Conservation (phyloP, 768 basidiomycete species). For the Lyophyllum shimeji region DNA sequence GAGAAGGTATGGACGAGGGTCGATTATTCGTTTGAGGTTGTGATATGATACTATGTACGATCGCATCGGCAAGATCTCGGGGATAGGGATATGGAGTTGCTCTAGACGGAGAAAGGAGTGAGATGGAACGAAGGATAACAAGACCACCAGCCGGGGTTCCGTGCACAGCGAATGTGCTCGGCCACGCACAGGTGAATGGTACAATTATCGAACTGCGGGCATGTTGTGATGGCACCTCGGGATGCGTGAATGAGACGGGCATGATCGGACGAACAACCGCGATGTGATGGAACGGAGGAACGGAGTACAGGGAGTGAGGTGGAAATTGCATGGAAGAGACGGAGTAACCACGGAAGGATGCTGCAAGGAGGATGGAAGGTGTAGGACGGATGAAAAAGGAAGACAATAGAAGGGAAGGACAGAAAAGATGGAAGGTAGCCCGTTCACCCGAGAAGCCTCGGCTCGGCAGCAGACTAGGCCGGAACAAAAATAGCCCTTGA, state of each 20-base stretch:
- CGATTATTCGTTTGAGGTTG: background rate
- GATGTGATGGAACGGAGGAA: background rate
- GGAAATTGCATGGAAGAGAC: background rate
- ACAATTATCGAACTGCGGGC: background rate
- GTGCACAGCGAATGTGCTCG: background rate
- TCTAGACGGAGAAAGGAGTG: background rate
- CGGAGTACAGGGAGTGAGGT: background rate
- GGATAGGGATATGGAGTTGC: background rate
- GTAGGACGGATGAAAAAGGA: background rate
- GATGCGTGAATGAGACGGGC: background rate
- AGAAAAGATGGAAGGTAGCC: slow-evolving; percentile 4
- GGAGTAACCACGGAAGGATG: background rate
- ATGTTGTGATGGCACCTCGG: background rate
- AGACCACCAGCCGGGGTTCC: background rate
- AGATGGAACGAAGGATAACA: background rate
- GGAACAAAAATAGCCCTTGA: background rate
- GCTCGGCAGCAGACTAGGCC: background rate
- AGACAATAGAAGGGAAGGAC: background rate
- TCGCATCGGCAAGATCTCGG: background rate
- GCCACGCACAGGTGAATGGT: background rate
- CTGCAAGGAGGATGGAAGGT: background rate
- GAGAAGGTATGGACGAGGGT: background rate
- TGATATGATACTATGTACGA: background rate
- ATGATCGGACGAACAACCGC: background rate
- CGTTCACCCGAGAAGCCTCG: background rate